Conservation (phyloP, 83 land plant genomes). For the Diphasiastrum complanatum region DNA sequence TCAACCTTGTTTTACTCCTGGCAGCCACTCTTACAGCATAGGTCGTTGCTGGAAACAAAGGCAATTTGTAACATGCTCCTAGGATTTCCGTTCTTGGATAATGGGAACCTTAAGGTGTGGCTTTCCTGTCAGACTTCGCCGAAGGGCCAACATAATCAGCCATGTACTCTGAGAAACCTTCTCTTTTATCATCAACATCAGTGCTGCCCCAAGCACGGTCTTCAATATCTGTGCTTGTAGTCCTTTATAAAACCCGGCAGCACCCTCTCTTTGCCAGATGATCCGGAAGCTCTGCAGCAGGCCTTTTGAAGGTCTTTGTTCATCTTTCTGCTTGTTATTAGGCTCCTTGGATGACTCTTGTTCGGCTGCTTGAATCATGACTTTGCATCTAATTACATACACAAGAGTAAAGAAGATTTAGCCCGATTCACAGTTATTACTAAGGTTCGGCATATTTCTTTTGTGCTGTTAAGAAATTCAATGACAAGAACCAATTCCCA, state of each 20-base stretch:
- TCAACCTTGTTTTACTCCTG: too few species aligned
- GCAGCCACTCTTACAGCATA: too few species aligned
- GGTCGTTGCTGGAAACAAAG: too few species aligned
- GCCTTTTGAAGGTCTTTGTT: slow-evolving; percentile 28
- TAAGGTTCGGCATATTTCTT: too few species aligned
- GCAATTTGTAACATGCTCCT: too few species aligned
- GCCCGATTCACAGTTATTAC: too few species aligned
- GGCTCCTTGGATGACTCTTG: slow-evolving; percentile 29
- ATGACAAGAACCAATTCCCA: too few species aligned
- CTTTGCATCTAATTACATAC: slow-evolving; percentile 95
- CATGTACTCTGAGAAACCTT: slow-evolving; percentile 70
- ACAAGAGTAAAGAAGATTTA: slow-evolving; percentile 4
- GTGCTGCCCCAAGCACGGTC: slow-evolving; percentile 82
- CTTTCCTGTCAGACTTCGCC: slow-evolving; percentile 34
- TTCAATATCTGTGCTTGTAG: slow-evolving; percentile 81
- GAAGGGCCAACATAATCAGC: slow-evolving; percentile 61
- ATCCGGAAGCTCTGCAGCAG: slow-evolving; percentile 37
- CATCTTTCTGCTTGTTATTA: slow-evolving; percentile 13
- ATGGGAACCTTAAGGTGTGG: too few species aligned
- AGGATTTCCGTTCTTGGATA: too few species aligned
- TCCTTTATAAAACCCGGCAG: slow-evolving; percentile 78
- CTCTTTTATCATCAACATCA: slow-evolving; percentile 91
- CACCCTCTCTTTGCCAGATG: slow-evolving; percentile 71
- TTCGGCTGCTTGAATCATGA: slow-evolving; percentile 78
- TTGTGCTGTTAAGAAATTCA: too few species aligned